Evolutionary conservation across 495 filamentous ascomycete species (phyloP).

Genomic region (Aspergillus carlsbadensis): DNA sequence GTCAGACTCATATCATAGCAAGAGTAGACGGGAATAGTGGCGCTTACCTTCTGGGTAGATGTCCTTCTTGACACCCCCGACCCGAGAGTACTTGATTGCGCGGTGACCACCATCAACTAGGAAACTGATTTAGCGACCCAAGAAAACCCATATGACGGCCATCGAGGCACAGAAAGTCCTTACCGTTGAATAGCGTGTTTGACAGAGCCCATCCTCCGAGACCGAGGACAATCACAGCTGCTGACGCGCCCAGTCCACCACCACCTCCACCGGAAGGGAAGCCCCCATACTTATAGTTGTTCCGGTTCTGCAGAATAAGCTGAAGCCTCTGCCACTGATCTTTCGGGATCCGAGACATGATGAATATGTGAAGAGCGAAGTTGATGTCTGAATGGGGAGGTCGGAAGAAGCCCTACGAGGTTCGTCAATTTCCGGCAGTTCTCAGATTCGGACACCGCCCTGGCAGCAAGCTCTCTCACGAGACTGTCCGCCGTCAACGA

Average conservation of each 20-base stretch:
- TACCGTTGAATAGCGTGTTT: slow-evolving; percentile 93
- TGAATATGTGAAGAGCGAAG: slow-evolving; percentile 24
- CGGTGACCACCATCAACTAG: slow-evolving; percentile 96
- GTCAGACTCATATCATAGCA: slow-evolving; percentile 16
- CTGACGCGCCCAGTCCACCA: slow-evolving; percentile 41
- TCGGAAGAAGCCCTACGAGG: slow-evolving; percentile 17
- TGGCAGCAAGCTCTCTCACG: slow-evolving; percentile 1
- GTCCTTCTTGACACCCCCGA: slow-evolving; percentile 93
- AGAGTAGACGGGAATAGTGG: slow-evolving; percentile 4
- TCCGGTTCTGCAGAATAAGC: slow-evolving; percentile 55
- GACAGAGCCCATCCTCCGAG: slow-evolving; percentile 65
- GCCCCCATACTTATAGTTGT: slow-evolving; percentile 39
- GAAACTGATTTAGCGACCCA: slow-evolving; percentile 2
- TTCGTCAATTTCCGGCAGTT: slow-evolving; percentile 20
- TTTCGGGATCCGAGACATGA: slow-evolving; percentile 58
- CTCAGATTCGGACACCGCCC: slow-evolving; percentile 25
- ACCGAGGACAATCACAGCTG: slow-evolving; percentile 59
- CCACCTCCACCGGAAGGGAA: slow-evolving; percentile 50
- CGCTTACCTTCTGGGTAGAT: slow-evolving; percentile 89
- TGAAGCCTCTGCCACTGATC: slow-evolving; percentile 67
- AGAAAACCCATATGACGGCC: not conserved
- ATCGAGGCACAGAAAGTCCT: slow-evolving; percentile 3
- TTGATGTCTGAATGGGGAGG: slow-evolving; percentile 16
- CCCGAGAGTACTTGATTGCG: slow-evolving; percentile 94
- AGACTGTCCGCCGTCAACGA: not conserved